Evolutionary conservation across 371 early-diverging fungal genomes (phyloP), one percentile per base, ranked within the genome.

Genomic region (Coemansia sp.): DNA sequence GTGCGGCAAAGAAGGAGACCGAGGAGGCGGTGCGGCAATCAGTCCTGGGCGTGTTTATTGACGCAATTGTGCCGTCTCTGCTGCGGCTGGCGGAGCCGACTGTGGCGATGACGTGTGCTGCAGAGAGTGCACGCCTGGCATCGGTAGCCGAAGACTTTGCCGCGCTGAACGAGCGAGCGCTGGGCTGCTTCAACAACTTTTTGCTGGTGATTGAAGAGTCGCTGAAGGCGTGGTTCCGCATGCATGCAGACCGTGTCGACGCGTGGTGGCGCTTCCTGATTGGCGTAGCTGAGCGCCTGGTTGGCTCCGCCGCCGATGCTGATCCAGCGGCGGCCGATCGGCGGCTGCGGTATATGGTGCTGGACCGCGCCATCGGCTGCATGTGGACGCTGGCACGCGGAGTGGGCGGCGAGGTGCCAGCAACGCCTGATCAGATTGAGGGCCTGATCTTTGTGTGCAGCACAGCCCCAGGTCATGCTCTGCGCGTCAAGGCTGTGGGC

Each of bases 171-270:
- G 83, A 88, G 55, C 87, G 92, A 48, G 87, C 92, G 1, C 73
- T 91, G 40, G 89, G 88, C 54, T 90, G 89, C 53, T 71, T 92
- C 62, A 92, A 90, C 82, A 92, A 92, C 77, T 88, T 90, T 64
- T 82, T 90, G 64, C 78, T 90, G 63, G 88, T 90, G 85, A 84
- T 86, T 23, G 91, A 91, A 50, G 81, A 86, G 6, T 86, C 89
- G 1, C 82, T 85, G 53, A 85, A 84, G 44, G 82, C 84, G 60
- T 91, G 91, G 91, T 89, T 89, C 69, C 84, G 82, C 62, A 79
- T 85, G 60, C 84, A 86, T 25, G 68, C 62, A 20, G 67, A 72
- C 42, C n/a, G 50, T 18, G 88, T 87, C n/a, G 72, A 73, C 54
- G 82, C 82, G 23, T 84, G 84, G 55, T 91, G 90, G 90, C 72